A percentile compares a stretch with the other conserved stretches of the same genome.
phyloP scores from a whole-genome alignment of 2,329 filamentous ascomycete species.

The Penicillium hordei region DNA sequence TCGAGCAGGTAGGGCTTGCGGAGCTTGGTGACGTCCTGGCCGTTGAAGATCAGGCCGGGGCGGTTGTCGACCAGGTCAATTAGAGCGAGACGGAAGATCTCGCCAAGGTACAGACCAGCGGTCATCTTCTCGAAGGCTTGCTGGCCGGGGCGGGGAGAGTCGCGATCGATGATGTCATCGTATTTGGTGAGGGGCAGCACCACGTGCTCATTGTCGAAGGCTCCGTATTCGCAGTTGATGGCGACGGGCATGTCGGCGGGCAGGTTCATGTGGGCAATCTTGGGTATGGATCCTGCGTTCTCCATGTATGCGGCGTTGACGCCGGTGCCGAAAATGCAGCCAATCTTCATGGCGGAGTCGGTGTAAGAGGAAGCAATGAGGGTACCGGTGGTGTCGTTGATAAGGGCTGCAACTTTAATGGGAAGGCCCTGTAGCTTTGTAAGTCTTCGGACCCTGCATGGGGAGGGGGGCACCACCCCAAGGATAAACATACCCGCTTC shows the following conservation, averaged over 20 bases:
- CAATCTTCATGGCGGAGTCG: constrained; percentile 88
- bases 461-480: too few relatives aligned
- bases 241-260: constrained; percentile 82
- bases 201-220: constrained; percentile 90
- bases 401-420: constrained; percentile 87
- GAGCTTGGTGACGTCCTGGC: constrained; percentile 76
- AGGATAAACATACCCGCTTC: constrained; percentile 57
- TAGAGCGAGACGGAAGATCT: constrained; percentile 86
- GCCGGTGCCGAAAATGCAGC: constrained; percentile 97
- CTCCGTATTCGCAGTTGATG: constrained; percentile 97
- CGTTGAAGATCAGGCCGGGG: constrained; percentile 73
- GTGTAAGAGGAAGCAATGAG: constrained; percentile 96
- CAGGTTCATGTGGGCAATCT: constrained; percentile 87
- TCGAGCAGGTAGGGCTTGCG: constrained; percentile 87
- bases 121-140: constrained; percentile 99
- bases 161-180: constrained; percentile 82
- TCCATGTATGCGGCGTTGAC: constrained; percentile 99
- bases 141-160: constrained; percentile 88
- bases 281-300: constrained; percentile 83
- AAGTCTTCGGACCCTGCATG: neutral
- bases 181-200: constrained; percentile 83
- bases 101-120: constrained; percentile 87
- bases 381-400: constrained; percentile 97
- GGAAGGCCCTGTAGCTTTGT: constrained; percentile 65
- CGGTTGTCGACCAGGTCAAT: constrained; percentile 81